Conservation (phyloP, 1,284 basidiomycete species). For the Lignosus rhinocerotis region DNA sequence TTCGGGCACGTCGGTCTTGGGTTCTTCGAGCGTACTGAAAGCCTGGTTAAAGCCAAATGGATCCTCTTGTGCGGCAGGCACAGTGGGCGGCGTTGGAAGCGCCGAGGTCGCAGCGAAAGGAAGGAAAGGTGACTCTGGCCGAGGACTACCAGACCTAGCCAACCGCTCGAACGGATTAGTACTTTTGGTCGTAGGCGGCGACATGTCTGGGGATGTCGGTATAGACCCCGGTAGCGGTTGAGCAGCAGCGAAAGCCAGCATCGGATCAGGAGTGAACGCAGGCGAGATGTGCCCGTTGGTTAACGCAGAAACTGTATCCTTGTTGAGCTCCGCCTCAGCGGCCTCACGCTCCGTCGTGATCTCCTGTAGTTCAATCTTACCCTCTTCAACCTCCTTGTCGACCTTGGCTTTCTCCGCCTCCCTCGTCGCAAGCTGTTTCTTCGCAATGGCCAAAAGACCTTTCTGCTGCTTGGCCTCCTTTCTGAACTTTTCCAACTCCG, state of each 20-base stretch:
- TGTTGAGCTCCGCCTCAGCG: conserved; percentile 52
- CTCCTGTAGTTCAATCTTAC: conserved; percentile 52
- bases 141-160: conserved; percentile 47
- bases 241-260: conserved; percentile 61
- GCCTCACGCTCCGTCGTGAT: conserved; percentile 59
- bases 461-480: conserved; percentile 97
- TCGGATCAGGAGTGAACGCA: conserved; percentile 37
- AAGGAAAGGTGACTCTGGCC: conserved; percentile 58
- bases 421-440: conserved; percentile 89
- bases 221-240: conserved; percentile 72
- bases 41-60: conserved; percentile 62
- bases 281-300: conserved; percentile 28
- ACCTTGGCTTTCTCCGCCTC: conserved; percentile 77
- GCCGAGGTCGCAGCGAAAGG: conserved; percentile 45
- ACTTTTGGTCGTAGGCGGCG: conserved; percentile 54
- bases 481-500: conserved; percentile 83
- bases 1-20: conserved; percentile 9
- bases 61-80: conserved; percentile 34
- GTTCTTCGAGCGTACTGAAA: conserved; percentile 33
- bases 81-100: conserved; percentile 31
- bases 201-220: conserved; percentile 64
- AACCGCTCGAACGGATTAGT: conserved; percentile 94
- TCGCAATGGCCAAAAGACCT: conserved; percentile 90
- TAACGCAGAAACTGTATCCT: conserved; percentile 25
- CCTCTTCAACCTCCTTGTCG: conserved; percentile 73